phyloP scores from a whole-genome alignment of 768 basidiomycete species.

The Pulveroboletus sp. region DNA sequence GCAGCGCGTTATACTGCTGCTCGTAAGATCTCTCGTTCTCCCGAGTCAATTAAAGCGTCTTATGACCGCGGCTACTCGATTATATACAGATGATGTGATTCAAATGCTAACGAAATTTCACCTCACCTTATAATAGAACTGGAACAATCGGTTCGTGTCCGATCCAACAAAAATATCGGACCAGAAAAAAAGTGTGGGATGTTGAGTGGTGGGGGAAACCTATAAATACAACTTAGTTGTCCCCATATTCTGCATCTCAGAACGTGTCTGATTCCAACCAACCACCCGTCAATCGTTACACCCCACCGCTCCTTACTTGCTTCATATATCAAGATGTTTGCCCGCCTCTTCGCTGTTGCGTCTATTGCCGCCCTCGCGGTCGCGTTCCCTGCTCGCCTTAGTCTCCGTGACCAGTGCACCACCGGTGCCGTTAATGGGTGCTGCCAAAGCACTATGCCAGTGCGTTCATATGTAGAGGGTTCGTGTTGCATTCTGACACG shows the following conservation, averaged over 20 bases:
- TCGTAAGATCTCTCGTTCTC: too few species aligned
- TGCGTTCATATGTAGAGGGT: not conserved
- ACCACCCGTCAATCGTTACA: conserved; percentile 7
- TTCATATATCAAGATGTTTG: conserved; percentile 14
- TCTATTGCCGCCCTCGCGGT: conserved; percentile 15
- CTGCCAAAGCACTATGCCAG: conserved; percentile 12
- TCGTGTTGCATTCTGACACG: not conserved
- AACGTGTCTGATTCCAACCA: not conserved
- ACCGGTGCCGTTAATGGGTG: conserved; percentile 9
- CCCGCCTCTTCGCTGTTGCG: conserved; percentile 14
- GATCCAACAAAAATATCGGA: not conserved
- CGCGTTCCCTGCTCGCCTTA: conserved; percentile 1
- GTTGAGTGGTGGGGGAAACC: not conserved
- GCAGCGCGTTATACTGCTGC: too few species aligned
- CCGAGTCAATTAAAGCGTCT: too few species aligned
- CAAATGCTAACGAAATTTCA: too few species aligned
- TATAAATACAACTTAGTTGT: conserved; percentile 6
- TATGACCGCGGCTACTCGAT: too few species aligned
- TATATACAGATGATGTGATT: too few species aligned
- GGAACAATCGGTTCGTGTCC: too few species aligned
- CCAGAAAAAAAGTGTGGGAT: not conserved
- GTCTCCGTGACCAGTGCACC: conserved; percentile 8
- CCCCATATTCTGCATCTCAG: not conserved
- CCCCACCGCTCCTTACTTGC: not conserved
- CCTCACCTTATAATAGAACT: too few species aligned